These are phyloP conservation scores for Eucalyptus regnans DNA, from an alignment of 345 rosid species.

Conservation along the genomic window DNA sequence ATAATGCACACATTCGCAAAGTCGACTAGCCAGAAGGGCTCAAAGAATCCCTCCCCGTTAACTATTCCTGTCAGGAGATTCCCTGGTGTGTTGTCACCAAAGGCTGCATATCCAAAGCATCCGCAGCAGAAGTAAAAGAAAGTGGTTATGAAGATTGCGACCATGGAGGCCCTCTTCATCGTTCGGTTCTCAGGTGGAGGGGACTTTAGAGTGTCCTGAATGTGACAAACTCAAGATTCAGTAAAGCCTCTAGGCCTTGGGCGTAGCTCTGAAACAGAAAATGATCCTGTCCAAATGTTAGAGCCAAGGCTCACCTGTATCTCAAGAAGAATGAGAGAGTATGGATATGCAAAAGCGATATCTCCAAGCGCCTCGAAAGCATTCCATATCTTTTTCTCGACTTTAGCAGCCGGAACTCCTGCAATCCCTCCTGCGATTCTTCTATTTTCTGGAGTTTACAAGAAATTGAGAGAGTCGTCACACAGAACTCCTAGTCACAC, in stretches of 20 bases:
- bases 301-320: constrained; percentile 19
- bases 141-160: constrained; percentile 15
- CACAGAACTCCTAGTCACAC: constrained; percentile 27
- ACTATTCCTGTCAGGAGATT: constrained; percentile 48
- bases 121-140: constrained; percentile 32
- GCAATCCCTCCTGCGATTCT: constrained; percentile 13
- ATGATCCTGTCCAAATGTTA: neutral
- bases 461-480: constrained; percentile 5
- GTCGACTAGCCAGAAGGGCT: constrained; percentile 43
- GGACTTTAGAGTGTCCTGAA: constrained; percentile 31
- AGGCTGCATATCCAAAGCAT: constrained; percentile 50
- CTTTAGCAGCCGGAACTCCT: constrained; percentile 11
- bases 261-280: neutral
- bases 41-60: constrained; percentile 36
- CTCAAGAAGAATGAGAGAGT: constrained; percentile 15
- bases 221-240: neutral
- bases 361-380: constrained; percentile 29
- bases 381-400: constrained; percentile 18
- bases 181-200: constrained; percentile 27
- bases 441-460: constrained; percentile 22
- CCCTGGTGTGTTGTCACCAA: constrained; percentile 37
- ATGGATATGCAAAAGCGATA: constrained; percentile 35
- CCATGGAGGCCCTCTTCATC: constrained; percentile 32
- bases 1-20: constrained; percentile 36
- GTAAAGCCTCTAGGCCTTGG: neutral